Evolutionary conservation across 2,329 filamentous ascomycete species (phyloP).

Genomic region (Fusarium anguioides): DNA sequence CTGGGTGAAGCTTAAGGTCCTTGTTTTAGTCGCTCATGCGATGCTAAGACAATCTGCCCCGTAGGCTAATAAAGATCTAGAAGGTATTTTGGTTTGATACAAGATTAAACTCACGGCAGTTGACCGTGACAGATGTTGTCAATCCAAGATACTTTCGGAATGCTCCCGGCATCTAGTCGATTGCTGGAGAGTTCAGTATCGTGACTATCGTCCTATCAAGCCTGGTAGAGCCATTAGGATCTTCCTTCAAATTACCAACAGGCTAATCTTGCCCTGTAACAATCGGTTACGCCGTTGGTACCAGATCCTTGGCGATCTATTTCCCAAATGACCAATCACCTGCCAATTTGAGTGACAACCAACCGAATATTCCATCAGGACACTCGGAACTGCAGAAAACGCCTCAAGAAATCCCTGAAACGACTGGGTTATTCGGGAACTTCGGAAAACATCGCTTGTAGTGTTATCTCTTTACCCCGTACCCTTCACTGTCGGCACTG

Average conservation of each 20-base stretch:
- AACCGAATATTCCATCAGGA: background rate
- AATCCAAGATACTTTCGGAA: background rate
- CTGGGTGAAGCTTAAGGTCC: constrained; percentile 31
- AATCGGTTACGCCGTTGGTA: background rate
- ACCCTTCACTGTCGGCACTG: background rate
- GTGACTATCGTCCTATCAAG: too few relatives aligned
- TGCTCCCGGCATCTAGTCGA: background rate
- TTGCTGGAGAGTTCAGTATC: too few relatives aligned
- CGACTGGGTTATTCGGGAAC: background rate
- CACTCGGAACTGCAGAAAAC: constrained; percentile 21
- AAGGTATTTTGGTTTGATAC: background rate
- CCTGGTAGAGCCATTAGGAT: too few relatives aligned
- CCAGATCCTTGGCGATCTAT: background rate
- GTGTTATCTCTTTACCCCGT: background rate
- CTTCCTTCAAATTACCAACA: background rate
- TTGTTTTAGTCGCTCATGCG: constrained; percentile 17
- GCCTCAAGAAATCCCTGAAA: background rate
- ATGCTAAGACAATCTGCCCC: constrained; percentile 5
- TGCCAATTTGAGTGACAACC: background rate
- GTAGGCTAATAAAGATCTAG: background rate
- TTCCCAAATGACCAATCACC: background rate
- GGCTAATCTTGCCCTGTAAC: background rate
- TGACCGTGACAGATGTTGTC: background rate
- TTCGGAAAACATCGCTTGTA: background rate
- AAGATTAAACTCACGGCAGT: background rate